These are phyloP conservation scores for Saturnispora serradocipensis DNA, from an alignment of 805 yeast species.

Conservation along the genomic window DNA sequence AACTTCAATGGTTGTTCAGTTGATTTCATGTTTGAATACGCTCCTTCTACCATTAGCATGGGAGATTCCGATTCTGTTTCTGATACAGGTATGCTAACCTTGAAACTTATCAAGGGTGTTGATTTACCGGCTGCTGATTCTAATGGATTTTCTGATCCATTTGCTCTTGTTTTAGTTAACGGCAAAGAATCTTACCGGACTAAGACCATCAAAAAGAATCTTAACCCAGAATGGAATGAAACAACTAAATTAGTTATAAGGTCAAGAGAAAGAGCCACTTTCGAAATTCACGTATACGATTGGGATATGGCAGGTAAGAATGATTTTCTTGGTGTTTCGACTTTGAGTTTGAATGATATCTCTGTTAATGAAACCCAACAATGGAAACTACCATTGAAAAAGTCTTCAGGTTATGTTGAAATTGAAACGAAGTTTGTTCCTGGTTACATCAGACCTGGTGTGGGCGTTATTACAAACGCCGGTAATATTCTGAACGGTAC, in stretches of 20 bases:
- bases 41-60: constrained; percentile 46
- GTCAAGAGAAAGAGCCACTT: constrained; percentile 48
- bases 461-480: constrained; percentile 38
- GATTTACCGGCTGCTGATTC: constrained; percentile 51
- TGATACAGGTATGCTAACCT: constrained; percentile 57
- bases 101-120: constrained; percentile 50
- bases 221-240: constrained; percentile 76
- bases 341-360: constrained; percentile 41
- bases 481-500: constrained; percentile 27
- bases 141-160: constrained; percentile 76
- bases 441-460: constrained; percentile 57
- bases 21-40: constrained; percentile 45
- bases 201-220: constrained; percentile 52
- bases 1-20: constrained; percentile 32
- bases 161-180: constrained; percentile 42
- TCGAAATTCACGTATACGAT: constrained; percentile 48
- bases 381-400: constrained; percentile 42
- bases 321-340: constrained; percentile 47
- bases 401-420: constrained; percentile 52
- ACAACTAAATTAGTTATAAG: constrained; percentile 46
- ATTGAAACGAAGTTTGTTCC: constrained; percentile 51
- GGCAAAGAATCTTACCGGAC: constrained; percentile 48
- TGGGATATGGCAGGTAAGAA: constrained; percentile 75
- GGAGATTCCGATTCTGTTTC: constrained; percentile 41
- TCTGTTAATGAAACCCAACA: constrained; percentile 34